These are phyloP conservation scores for Pichia sp. DNA, from an alignment of 1,139 yeast genomes.

Conservation along the genomic window DNA sequence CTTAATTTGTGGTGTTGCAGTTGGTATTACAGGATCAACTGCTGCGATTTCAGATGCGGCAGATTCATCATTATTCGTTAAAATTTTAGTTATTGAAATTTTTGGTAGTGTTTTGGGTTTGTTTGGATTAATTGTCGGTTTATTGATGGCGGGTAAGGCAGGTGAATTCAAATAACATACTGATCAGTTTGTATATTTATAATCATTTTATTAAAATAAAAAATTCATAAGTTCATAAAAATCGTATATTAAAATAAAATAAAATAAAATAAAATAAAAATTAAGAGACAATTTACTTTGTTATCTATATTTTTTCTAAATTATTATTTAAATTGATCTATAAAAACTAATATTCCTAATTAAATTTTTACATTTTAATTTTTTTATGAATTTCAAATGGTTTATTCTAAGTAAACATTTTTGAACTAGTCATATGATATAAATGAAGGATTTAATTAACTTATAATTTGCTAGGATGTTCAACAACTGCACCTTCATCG, in stretches of 20 bases:
- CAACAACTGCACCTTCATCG: conserved; percentile 68
- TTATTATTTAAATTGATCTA: too few relatives aligned
- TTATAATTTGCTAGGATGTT: conserved; percentile 24
- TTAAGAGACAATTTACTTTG: too few relatives aligned
- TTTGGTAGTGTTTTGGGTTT: conserved; percentile 95
- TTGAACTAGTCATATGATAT: background rate
- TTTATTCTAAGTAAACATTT: conserved; percentile 4
- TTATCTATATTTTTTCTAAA: too few relatives aligned
- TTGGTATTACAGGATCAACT: conserved; percentile 95
- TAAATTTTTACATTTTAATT: conserved; percentile 9
- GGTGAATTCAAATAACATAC: conserved; percentile 50
- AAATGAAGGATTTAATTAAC: background rate
- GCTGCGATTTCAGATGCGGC: conserved; percentile 99
- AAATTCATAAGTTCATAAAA: too few relatives aligned
- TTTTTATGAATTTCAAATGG: background rate
- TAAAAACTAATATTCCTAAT: conserved; percentile 15
- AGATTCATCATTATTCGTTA: conserved; percentile 88
- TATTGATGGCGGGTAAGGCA: conserved; percentile 95
- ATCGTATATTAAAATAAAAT: too few relatives aligned
- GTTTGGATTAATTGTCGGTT: conserved; percentile 90
- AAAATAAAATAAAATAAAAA: too few relatives aligned
- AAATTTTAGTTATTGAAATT: conserved; percentile 93
- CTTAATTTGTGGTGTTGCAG: conserved; percentile 94
- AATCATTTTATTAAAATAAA: too few relatives aligned
- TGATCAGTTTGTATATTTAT: too few relatives aligned